A percentile compares a stretch with the other conserved stretches of the same genome.
phyloP scores from a whole-genome alignment of 176 grass and related monocot species.

The Thinopyrum elongatum region DNA sequence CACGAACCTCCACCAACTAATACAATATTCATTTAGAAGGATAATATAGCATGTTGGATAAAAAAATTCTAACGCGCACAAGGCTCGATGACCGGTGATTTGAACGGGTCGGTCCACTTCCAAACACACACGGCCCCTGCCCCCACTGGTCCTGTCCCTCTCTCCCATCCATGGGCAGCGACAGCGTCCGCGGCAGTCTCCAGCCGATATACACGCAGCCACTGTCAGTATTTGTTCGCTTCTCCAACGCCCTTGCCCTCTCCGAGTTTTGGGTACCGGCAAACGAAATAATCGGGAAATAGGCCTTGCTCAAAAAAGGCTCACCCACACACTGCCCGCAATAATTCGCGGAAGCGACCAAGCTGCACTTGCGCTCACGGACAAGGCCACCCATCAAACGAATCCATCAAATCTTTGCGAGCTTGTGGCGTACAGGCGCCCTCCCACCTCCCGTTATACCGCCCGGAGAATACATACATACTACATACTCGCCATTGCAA shows the following conservation, averaged over 20 bases:
- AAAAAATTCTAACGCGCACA: neutral
- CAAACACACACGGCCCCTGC: neutral
- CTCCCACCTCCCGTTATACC: slow-evolving; percentile 37
- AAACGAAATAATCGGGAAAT: neutral
- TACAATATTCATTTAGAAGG: neutral
- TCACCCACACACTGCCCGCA: slow-evolving; percentile 63
- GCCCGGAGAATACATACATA: slow-evolving; percentile 31
- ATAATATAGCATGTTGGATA: neutral
- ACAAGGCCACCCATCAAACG: slow-evolving; percentile 51
- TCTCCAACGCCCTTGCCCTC: slow-evolving; percentile 31
- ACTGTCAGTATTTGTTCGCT: slow-evolving; percentile 47
- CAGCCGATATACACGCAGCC: slow-evolving; percentile 66
- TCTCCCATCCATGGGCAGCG: neutral
- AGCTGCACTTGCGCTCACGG: slow-evolving; percentile 43
- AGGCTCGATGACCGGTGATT: neutral
- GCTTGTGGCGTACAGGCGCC: slow-evolving; percentile 70
- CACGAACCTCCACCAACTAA: neutral
- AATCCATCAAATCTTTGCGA: slow-evolving; percentile 62
- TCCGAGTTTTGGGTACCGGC: neutral
- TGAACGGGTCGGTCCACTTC: neutral
- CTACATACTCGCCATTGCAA: slow-evolving; percentile 36
- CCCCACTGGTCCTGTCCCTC: neutral
- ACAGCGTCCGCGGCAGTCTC: slow-evolving; percentile 22
- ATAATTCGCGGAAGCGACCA: slow-evolving; percentile 56
- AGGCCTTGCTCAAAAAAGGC: slow-evolving; percentile 34